Evolutionary conservation across 305 asterid genomes (phyloP), one percentile per base, ranked within the genome.

Genomic region (Plantago lanceolata): DNA sequence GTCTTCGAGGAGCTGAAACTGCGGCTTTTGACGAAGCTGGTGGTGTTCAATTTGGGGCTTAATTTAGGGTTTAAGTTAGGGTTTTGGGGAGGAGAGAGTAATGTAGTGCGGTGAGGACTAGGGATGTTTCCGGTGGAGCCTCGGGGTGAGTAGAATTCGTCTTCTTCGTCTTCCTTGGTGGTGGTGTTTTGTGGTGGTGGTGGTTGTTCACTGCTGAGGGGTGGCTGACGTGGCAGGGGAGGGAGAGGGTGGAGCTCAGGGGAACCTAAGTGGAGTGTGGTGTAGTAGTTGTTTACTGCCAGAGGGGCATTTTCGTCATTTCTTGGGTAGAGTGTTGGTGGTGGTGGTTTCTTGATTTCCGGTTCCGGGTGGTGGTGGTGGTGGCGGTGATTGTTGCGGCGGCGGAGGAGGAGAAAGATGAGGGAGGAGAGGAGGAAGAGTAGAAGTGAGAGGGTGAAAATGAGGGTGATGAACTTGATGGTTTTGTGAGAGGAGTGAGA

Each of bases 221-320:
- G 74, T 19, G 75, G 80, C 58, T 84, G 88, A 3, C 96, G 95
- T 0, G 97, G 94, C 28, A 86, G 59, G 2, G 98, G 95, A 3
- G 98, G 98, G 28, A 88, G 84, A 3, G 96, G 96, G 44, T 52
- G 90, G 65, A 88, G 95, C 71, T 91, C 96, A 65, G 96, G 98
- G 19, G 96, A 88, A 47, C 84, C 90, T 11, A 82, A 79, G 24
- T 18, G 11, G 33, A 9, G 24, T 1, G 28, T 12, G 13, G 0
- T 2, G 35, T 52, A 11, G 5, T 52, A 52, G 24, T 52, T 20
- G 14, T 12, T 63, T 13, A 66, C 20, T 19, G 60, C 19, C 19
- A 72, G 64, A 45, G 65, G 65, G 47, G 70, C 18, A 21, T 80
- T 71, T 50, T 20, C 48, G 57, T 65, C 78, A 43, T 73, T 65